Conservation (phyloP, 2,329 filamentous ascomycete genomes). For the Aspergillus versicolor region DNA sequence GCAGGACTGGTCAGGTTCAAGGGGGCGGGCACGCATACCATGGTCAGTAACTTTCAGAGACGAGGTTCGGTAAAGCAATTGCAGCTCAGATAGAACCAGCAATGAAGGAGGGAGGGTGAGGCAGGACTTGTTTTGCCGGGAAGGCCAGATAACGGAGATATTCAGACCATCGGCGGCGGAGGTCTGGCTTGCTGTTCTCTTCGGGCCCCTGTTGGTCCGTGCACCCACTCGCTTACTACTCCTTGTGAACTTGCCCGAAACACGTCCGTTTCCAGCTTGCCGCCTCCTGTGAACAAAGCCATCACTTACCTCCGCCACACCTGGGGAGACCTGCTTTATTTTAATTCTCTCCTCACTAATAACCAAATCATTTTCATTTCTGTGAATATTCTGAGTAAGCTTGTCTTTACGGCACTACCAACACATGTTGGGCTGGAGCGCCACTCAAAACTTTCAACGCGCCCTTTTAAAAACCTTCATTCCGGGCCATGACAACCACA, state of each 20-base stretch:
- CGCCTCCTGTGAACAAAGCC: conserved; percentile 1
- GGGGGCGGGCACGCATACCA: conserved; percentile 24
- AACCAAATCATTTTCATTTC: background rate
- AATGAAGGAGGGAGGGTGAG: conserved; percentile 6
- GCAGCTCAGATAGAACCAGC: conserved; percentile 3
- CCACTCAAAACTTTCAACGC: conserved; percentile 22
- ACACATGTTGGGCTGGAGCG: conserved; percentile 15
- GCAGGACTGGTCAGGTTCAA: conserved; percentile 2
- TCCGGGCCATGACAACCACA: conserved; percentile 35
- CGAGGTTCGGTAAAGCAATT: conserved; percentile 1
- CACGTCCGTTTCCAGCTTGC: conserved; percentile 18
- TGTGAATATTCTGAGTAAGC: background rate
- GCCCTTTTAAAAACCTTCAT: conserved; percentile 10
- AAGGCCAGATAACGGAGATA: conserved; percentile 16
- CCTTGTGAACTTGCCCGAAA: conserved; percentile 8
- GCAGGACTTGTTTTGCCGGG: conserved; percentile 11
- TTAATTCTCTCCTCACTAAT: background rate
- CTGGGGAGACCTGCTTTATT: conserved; percentile 1
- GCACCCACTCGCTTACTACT: conserved; percentile 40
- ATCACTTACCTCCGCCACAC: conserved; percentile 1
- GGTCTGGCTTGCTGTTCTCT: conserved; percentile 41
- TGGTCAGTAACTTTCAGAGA: conserved; percentile 13
- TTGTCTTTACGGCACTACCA: background rate
- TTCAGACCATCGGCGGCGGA: conserved; percentile 21
- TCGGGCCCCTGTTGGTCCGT: conserved; percentile 34